Percentiles rank a stretch among this genome's conserved stretches.
phyloP scores from a whole-genome alignment of 176 grass and related monocot species.

The Avena atlantica region DNA sequence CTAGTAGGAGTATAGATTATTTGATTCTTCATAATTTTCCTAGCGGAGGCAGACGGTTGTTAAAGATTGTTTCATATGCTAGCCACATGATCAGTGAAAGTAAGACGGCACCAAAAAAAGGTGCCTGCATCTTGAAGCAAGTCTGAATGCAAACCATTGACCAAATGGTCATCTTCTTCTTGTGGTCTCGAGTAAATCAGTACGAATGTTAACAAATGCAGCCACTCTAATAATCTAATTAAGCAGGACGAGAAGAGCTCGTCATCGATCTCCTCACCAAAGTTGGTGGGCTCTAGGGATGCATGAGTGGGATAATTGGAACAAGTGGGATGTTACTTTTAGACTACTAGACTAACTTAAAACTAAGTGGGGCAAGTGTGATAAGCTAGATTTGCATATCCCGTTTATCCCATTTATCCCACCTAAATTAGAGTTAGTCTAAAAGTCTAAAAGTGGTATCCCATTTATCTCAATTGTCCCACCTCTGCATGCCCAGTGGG shows the following conservation, averaged over 20 bases:
- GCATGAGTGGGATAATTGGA: too few species aligned
- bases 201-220: background rate
- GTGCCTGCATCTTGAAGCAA: constrained; percentile 4
- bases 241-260: background rate
- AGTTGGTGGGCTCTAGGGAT: background rate
- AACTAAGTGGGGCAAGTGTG: too few species aligned
- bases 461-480: too few species aligned
- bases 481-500: too few species aligned
- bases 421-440: too few species aligned
- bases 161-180: background rate
- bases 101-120: background rate
- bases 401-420: too few species aligned
- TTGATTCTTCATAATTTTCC: background rate
- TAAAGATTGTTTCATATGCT: constrained; percentile 19
- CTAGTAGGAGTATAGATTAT: background rate
- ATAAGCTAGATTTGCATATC: too few species aligned
- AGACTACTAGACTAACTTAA: too few species aligned
- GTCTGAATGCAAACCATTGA: background rate
- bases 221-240: background rate
- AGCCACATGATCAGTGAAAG: background rate
- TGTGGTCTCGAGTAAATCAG: background rate
- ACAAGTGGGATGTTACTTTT: too few species aligned
- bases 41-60: constrained; percentile 10
- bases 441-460: too few species aligned
- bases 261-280: background rate